Evolutionary conservation across 2,329 filamentous ascomycete species (phyloP).

Genomic region (Sporothrix brunneoviolacea): DNA sequence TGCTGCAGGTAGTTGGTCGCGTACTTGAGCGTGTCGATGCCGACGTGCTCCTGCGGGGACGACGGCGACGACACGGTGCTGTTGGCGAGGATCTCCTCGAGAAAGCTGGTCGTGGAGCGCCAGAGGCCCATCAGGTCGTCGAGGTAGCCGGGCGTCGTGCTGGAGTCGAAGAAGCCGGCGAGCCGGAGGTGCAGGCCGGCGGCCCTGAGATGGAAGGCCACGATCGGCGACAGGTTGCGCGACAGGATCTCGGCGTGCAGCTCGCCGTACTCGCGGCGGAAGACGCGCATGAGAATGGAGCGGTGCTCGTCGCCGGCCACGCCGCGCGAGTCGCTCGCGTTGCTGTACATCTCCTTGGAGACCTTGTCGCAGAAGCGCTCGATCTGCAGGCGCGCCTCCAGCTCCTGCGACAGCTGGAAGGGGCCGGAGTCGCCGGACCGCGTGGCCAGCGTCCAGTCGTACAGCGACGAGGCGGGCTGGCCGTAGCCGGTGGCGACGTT

Average conservation of each 20-base stretch:
- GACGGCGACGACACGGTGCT: slow-evolving; percentile 36
- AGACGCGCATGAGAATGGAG: slow-evolving; percentile 60
- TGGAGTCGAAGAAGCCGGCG: slow-evolving; percentile 75
- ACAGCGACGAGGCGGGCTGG: slow-evolving; percentile 70
- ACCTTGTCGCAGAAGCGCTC: slow-evolving; percentile 72
- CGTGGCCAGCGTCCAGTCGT: slow-evolving; percentile 65
- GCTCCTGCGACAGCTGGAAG: slow-evolving; percentile 52
- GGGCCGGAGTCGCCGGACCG: slow-evolving; percentile 54
- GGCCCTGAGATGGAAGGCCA: slow-evolving; percentile 63
- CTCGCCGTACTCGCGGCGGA: slow-evolving; percentile 58
- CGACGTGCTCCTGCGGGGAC: slow-evolving; percentile 38
- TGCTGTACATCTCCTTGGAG: slow-evolving; percentile 73
- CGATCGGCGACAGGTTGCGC: slow-evolving; percentile 50
- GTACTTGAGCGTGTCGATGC: slow-evolving; percentile 54
- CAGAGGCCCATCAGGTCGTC: slow-evolving; percentile 71
- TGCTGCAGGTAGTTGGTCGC: slow-evolving; percentile 74
- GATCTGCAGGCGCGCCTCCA: slow-evolving; percentile 63
- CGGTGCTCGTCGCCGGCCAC: slow-evolving; percentile 62
- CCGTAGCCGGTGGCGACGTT: slow-evolving; percentile 77
- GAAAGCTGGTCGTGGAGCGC: slow-evolving; percentile 62
- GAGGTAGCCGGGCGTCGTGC: slow-evolving; percentile 62
- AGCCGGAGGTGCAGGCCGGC: slow-evolving; percentile 69
- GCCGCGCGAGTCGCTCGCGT: slow-evolving; percentile 64
- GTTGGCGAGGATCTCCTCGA: slow-evolving; percentile 57
- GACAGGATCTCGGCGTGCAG: slow-evolving; percentile 55